phyloP scores from a whole-genome alignment of 192 early-diverging fungal genomes.

The Phycomyces blakesleeanus region DNA sequence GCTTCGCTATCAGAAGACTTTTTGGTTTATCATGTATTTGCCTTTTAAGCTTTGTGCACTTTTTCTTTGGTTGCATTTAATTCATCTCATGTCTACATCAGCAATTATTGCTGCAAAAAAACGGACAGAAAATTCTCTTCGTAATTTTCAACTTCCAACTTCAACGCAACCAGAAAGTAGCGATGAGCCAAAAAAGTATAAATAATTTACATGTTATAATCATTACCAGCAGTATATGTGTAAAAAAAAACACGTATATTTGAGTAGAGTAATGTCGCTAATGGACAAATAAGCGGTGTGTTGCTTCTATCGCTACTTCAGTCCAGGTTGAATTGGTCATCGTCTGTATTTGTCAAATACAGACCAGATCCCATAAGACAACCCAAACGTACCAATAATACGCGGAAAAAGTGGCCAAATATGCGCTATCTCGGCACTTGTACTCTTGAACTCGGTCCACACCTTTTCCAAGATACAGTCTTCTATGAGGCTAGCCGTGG shows the following conservation, averaged over 20 bases:
- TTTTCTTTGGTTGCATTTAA: background rate
- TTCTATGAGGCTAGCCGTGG: constrained; percentile 40
- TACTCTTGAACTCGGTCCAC: constrained; percentile 54
- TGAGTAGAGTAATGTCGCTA: background rate
- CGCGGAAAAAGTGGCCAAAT: constrained; percentile 29
- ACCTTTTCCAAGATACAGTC: constrained; percentile 41
- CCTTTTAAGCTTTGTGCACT: too few relatives aligned
- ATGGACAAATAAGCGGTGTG: constrained; percentile 29
- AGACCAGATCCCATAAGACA: constrained; percentile 23
- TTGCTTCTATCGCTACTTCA: constrained; percentile 35
- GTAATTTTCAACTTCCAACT: constrained; percentile 13
- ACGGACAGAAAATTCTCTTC: constrained; percentile 16
- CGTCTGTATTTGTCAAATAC: constrained; percentile 34
- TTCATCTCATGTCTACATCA: constrained; percentile 23
- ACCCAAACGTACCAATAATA: constrained; percentile 18
- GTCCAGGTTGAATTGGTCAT: constrained; percentile 38
- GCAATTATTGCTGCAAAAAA: constrained; percentile 23
- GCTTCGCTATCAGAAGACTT: background rate
- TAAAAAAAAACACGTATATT: background rate
- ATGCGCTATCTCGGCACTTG: constrained; percentile 33
- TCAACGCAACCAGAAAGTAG: background rate
- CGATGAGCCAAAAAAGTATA: constrained; percentile 7
- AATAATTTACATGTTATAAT: background rate
- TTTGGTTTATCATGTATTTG: too few relatives aligned
- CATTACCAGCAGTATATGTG: background rate